These are phyloP conservation scores for Hymenoscyphus fraxineus DNA, from an alignment of 2,329 filamentous ascomycete species.

Conservation along the genomic window DNA sequence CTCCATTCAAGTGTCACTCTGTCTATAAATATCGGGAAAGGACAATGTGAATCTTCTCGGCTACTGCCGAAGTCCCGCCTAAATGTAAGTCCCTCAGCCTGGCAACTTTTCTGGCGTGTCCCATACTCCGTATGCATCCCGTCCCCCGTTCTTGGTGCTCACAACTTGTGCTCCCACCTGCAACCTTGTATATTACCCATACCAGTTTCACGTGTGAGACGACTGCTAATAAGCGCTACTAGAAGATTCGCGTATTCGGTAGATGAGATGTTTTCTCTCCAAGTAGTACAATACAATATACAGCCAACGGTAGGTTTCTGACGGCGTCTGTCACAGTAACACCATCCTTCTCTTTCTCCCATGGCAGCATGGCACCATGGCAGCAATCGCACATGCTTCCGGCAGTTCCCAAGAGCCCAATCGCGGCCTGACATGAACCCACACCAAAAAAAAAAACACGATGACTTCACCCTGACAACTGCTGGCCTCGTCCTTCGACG, in stretches of 20 bases:
- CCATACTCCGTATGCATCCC: no score
- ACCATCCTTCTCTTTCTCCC: neutral
- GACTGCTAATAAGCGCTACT: neutral
- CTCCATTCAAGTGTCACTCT: no score
- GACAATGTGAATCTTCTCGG: no score
- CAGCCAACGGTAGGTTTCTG: neutral
- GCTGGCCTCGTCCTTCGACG: constrained; percentile 14
- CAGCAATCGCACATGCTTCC: neutral
- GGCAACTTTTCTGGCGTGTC: neutral
- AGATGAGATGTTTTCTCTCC: neutral
- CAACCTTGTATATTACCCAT: neutral
- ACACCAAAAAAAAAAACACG: neutral
- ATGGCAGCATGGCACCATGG: neutral
- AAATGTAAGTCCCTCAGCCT: neutral
- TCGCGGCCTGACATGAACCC: neutral
- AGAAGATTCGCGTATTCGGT: neutral
- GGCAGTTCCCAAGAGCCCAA: neutral
- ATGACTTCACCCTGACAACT: neutral
- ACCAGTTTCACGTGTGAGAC: neutral
- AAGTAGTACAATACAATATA: neutral
- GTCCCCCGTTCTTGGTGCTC: neutral
- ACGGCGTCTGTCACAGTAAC: neutral
- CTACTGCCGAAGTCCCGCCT: neutral
- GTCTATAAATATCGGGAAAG: no score
- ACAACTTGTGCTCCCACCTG: neutral